Conservation (phyloP, 129 eudicot species). For the Smallanthus sonchifolius region DNA sequence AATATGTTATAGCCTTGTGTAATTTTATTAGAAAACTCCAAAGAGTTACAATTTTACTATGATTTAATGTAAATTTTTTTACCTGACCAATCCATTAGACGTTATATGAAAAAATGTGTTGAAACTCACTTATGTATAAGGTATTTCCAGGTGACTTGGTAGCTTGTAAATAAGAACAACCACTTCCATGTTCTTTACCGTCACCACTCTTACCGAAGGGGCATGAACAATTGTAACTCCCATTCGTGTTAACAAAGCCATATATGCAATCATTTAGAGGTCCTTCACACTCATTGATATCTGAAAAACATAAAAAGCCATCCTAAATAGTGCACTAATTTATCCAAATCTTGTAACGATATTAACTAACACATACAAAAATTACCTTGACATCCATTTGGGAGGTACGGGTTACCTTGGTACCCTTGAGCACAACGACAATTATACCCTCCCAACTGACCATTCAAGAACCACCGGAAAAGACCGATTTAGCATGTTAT, state of each 20-base stretch:
- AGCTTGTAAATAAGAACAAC: conserved; percentile 1
- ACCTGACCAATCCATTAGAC: no score
- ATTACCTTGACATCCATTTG: conserved; percentile 24
- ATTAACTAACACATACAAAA: not conserved
- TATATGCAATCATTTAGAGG: conserved; percentile 3
- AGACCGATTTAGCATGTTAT: conserved; percentile 3
- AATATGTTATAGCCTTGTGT: no score
- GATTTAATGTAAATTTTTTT: no score
- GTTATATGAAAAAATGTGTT: not conserved
- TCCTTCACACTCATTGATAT: conserved; percentile 21
- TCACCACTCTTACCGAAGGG: conserved; percentile 13
- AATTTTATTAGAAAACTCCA: no score
- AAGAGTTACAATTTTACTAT: no score
- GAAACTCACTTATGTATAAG: not conserved
- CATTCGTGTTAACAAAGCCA: conserved; percentile 8
- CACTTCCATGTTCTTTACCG: conserved; percentile 10
- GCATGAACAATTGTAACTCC: conserved; percentile 19
- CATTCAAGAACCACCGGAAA: conserved; percentile 16
- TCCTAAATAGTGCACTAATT: not conserved
- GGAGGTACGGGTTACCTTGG: conserved; percentile 13
- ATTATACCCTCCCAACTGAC: conserved; percentile 11
- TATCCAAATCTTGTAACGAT: not conserved
- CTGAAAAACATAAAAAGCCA: not conserved
- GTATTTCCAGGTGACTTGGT: not conserved
- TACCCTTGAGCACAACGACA: conserved; percentile 22